Conservation (phyloP, 2,329 filamentous ascomycete species). For the Myrmaecium sp. region DNA sequence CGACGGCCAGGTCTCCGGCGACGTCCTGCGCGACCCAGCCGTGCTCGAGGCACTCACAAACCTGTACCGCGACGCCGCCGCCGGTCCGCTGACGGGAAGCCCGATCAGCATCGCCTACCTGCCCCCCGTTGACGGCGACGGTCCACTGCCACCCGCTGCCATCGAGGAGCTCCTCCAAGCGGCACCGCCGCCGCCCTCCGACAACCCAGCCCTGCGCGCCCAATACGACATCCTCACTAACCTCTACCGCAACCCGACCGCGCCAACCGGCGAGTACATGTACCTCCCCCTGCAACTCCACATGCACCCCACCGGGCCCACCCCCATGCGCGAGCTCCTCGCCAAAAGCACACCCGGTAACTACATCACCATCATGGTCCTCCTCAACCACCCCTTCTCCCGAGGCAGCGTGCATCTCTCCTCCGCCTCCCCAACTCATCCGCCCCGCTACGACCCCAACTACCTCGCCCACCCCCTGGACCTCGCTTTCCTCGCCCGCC, state of each 20-base stretch:
- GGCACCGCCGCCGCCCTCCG: not conserved
- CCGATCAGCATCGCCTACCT: slow-evolving; percentile 12
- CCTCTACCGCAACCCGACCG: slow-evolving; percentile 2
- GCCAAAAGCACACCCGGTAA: slow-evolving; percentile 8
- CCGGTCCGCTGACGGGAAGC: slow-evolving; percentile 11
- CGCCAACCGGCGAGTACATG: slow-evolving; percentile 3
- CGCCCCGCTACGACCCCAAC: slow-evolving; percentile 22
- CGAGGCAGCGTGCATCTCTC: slow-evolving; percentile 16
- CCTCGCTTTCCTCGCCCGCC: slow-evolving; percentile 21
- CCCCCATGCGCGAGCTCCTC: slow-evolving; percentile 6
- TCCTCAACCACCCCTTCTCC: slow-evolving; percentile 15
- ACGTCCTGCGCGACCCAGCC: slow-evolving; percentile 10
- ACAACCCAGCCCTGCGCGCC: not conserved
- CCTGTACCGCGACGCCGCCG: slow-evolving; percentile 9
- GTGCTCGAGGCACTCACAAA: slow-evolving; percentile 7
- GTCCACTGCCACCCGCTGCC: slow-evolving; percentile 3
- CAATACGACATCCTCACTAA: slow-evolving; percentile 4
- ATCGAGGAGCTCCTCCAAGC: not conserved
- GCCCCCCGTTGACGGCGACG: slow-evolving; percentile 10
- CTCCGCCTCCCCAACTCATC: slow-evolving; percentile 14
- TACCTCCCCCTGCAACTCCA: slow-evolving; percentile 6
- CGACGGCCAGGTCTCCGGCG: slow-evolving; percentile 10
- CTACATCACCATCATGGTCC: slow-evolving; percentile 11
- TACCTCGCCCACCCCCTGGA: slow-evolving; percentile 29
- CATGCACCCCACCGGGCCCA: slow-evolving; percentile 5